phyloP scores from a whole-genome alignment of 805 yeast genomes.

The Crinitomyces ghanaensis region DNA sequence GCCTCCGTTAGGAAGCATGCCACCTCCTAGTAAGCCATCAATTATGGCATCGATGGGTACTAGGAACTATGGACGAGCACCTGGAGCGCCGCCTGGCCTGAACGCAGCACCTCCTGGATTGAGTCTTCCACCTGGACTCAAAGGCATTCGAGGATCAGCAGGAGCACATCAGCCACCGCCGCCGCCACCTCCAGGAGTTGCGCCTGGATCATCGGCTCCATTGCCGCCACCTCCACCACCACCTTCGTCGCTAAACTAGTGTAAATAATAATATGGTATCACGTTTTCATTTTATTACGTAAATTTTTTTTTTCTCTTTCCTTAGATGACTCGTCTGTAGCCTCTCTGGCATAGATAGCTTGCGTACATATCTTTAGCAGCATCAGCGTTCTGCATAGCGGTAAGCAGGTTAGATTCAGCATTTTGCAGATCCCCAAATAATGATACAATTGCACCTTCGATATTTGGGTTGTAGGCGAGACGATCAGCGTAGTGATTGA shows the following conservation, averaged over 20 bases:
- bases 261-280: no score
- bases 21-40: constrained; percentile 15
- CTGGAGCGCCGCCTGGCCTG: constrained; percentile 12
- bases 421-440: no score
- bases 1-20: constrained; percentile 20
- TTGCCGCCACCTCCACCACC: not conserved
- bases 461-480: no score
- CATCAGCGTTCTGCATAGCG: no score
- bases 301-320: no score
- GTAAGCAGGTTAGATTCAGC: no score
- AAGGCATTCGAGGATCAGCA: constrained; percentile 3
- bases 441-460: no score
- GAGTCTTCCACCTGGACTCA: constrained; percentile 9
- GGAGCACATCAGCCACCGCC: constrained; percentile 6
- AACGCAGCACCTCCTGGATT: constrained; percentile 13
- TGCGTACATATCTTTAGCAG: no score
- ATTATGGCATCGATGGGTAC: constrained; percentile 20
- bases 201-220: constrained; percentile 5
- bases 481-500: no score
- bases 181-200: constrained; percentile 11
- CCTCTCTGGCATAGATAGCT: no score
- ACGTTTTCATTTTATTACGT: no score
- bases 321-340: no score
- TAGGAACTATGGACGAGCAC: constrained; percentile 11
- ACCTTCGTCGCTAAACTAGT: constrained; percentile 13